These are phyloP conservation scores for Peribolospora baueri DNA, from an alignment of 768 basidiomycete genomes.

Conservation along the genomic window DNA sequence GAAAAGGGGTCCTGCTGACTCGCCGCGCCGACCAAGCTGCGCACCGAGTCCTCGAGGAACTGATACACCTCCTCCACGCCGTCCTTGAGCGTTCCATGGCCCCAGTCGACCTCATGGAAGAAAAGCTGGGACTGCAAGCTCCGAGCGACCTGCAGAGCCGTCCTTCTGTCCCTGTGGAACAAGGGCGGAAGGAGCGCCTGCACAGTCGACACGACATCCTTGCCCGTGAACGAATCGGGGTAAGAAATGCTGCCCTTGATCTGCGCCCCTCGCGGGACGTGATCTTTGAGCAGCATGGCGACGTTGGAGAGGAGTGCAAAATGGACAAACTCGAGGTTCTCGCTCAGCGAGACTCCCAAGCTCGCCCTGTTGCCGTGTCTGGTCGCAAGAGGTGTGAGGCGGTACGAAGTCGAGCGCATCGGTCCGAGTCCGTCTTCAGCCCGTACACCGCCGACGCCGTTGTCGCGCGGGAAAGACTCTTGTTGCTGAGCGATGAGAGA, in stretches of 20 bases:
- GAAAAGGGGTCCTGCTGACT: background rate
- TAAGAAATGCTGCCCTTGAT: conserved; percentile 85
- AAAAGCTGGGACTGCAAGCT: conserved; percentile 78
- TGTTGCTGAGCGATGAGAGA: background rate
- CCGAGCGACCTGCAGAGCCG: conserved; percentile 65
- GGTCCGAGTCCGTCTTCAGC: background rate
- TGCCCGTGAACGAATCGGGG: conserved; percentile 72
- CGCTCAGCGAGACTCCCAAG: no score
- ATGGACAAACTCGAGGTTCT: conserved; percentile 27
- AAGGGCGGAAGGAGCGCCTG: background rate
- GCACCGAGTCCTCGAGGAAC: conserved; percentile 46
- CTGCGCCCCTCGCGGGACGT: conserved; percentile 62
- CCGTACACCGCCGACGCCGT: background rate
- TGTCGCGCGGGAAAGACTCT: background rate
- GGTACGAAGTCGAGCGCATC: background rate
- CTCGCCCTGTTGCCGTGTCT: no score
- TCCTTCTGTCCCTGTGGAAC: conserved; percentile 25
- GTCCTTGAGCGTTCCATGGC: conserved; percentile 37
- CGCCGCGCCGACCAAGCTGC: background rate
- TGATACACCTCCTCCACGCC: conserved; percentile 59
- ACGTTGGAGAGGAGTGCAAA: conserved; percentile 67
- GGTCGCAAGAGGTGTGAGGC: no score
- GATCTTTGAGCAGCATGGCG: conserved; percentile 67
- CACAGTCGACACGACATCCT: conserved; percentile 53
- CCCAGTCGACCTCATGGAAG: conserved; percentile 94